Evolutionary conservation across 1,284 basidiomycete genomes (phyloP).

Genomic region (Puccinia horiana): DNA sequence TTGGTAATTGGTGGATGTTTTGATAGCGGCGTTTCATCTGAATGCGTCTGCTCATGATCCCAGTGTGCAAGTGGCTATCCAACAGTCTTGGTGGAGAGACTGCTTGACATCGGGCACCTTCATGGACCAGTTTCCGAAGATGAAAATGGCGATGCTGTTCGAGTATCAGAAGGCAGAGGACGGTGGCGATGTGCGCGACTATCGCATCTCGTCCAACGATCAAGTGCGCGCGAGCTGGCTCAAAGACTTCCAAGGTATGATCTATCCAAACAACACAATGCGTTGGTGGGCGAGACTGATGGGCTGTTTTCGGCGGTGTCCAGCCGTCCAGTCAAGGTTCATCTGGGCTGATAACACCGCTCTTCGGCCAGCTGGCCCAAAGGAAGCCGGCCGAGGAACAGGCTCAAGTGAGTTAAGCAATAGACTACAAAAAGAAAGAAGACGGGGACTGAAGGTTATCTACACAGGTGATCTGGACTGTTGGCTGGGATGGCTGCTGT

Average conservation of each 20-base stretch:
- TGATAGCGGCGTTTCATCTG: not conserved
- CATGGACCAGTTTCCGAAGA: conserved; percentile 38
- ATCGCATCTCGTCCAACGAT: not conserved
- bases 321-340: conserved; percentile 26
- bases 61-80: not conserved
- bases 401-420: not conserved
- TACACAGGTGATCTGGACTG: no score
- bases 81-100: conserved; percentile 48
- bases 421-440: no score
- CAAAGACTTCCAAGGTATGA: conserved; percentile 11
- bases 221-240: not conserved
- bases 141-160: conserved; percentile 51
- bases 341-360: not conserved
- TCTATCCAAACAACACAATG: no score
- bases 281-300: no score
- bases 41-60: not conserved
- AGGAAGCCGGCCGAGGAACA: not conserved
- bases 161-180: conserved; percentile 50
- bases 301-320: not conserved
- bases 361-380: not conserved
- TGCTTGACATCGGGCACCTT: conserved; percentile 44
- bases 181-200: conserved; percentile 37
- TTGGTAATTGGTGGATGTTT: no score
- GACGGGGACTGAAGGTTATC: no score
- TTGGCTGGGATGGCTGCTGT: not conserved